These are phyloP conservation scores for Thelonectria discophora DNA, from an alignment of 2,329 filamentous ascomycete species.

Conservation along the genomic window DNA sequence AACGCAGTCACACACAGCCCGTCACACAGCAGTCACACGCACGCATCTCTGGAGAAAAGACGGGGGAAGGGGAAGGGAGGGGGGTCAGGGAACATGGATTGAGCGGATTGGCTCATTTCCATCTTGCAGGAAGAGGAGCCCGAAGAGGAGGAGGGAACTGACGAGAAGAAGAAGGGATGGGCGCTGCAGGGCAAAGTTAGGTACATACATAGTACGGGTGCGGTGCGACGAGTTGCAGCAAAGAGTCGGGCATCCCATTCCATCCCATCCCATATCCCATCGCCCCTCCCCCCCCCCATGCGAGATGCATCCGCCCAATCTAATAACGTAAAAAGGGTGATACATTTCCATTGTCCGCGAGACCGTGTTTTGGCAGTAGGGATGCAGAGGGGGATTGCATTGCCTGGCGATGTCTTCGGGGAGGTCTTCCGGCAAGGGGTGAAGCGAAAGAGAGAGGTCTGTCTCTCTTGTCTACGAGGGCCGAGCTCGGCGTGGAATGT, in stretches of 20 bases:
- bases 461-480: background rate
- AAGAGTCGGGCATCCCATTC: too few species aligned
- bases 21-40: constrained; percentile 1
- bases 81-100: constrained; percentile 16
- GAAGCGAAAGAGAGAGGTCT: background rate
- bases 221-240: too few species aligned
- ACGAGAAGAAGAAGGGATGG: background rate
- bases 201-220: too few species aligned
- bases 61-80: background rate
- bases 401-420: background rate
- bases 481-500: constrained; percentile 21
- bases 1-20: background rate
- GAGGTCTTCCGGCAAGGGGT: constrained; percentile 1
- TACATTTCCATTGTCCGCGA: background rate
- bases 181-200: too few species aligned
- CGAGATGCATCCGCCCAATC: constrained; percentile 5
- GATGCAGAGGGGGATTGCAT: too few species aligned
- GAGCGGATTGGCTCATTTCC: constrained; percentile 7
- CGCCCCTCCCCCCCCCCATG: background rate
- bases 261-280: too few species aligned
- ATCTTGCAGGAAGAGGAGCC: constrained; percentile 4
- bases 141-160: too few species aligned
- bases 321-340: background rate
- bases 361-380: background rate
- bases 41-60: constrained; percentile 5